Evolutionary conservation across 2,329 filamentous ascomycete genomes (phyloP).

Genomic region (Botryotinia narcissicola): DNA sequence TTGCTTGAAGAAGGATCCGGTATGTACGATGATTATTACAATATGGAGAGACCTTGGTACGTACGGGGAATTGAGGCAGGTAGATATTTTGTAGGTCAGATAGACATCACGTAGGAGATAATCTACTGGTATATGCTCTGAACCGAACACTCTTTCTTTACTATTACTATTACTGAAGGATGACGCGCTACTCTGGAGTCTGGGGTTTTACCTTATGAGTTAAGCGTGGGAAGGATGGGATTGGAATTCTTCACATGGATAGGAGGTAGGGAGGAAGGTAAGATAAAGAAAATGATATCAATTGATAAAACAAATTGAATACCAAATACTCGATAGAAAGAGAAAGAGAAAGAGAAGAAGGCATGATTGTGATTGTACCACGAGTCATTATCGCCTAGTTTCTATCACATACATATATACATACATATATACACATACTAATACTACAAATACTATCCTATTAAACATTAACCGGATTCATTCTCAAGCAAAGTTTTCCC

Average conservation of each 20-base stretch:
- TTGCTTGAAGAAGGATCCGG: neutral
- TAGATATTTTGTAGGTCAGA: neutral
- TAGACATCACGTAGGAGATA: neutral
- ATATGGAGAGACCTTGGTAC: neutral
- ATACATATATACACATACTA: no score
- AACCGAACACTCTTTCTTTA: neutral
- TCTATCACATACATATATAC: neutral
- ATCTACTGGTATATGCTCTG: neutral
- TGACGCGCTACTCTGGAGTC: neutral
- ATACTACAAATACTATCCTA: neutral
- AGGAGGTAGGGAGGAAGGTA: neutral
- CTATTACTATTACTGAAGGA: neutral
- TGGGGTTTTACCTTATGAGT: neutral
- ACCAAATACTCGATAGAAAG: neutral
- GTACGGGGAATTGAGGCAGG: no score
- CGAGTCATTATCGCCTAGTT: neutral
- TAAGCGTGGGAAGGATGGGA: neutral
- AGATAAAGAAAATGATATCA: neutral
- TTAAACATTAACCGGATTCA: neutral
- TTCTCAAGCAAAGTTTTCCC: neutral
- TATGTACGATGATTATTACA: neutral
- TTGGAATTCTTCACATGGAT: neutral
- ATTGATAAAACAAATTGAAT: neutral
- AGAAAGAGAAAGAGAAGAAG: neutral
- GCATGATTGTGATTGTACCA: neutral